Evolutionary conservation across 306 rosid species (phyloP).

Genomic region (Citrullus mucosospermus): DNA sequence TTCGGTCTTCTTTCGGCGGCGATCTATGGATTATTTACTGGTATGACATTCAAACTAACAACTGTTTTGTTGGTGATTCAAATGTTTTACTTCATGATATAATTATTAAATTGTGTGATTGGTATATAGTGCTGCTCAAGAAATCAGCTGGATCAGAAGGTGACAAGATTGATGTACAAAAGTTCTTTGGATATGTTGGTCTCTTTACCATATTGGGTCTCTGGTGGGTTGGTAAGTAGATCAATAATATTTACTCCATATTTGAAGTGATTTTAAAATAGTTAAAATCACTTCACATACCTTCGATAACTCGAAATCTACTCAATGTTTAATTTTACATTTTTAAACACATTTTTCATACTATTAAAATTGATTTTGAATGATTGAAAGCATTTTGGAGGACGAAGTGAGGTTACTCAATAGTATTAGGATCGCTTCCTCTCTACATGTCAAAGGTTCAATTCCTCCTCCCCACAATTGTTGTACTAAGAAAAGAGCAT

Average conservation of each 20-base stretch:
- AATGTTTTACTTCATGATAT: neutral
- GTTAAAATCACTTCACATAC: too few relatives aligned
- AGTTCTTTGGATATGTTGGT: slow-evolving; percentile 63
- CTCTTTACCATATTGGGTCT: slow-evolving; percentile 54
- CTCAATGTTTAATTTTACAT: too few relatives aligned
- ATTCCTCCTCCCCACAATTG: too few relatives aligned
- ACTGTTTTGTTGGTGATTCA: neutral
- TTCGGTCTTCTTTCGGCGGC: slow-evolving; percentile 62
- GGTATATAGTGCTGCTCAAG: slow-evolving; percentile 49
- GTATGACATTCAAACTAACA: slow-evolving; percentile 11
- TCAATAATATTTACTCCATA: neutral
- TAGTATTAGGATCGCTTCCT: too few relatives aligned
- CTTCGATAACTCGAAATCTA: too few relatives aligned
- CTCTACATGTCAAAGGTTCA: too few relatives aligned
- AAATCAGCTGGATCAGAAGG: slow-evolving; percentile 59
- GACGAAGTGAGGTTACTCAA: too few relatives aligned
- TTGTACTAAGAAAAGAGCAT: too few relatives aligned
- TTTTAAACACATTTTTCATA: too few relatives aligned
- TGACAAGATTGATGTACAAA: slow-evolving; percentile 54
- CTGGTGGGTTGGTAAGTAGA: slow-evolving; percentile 72
- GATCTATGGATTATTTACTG: slow-evolving; percentile 55
- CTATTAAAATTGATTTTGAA: too few relatives aligned
- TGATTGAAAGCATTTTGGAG: too few relatives aligned
- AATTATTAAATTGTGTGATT: slow-evolving; percentile 8
- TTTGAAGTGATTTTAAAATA: too few relatives aligned